Percentiles rank a stretch among this genome's conserved stretches.
phyloP scores from a whole-genome alignment of 345 rosid genomes.

The Barbarea vulgaris region DNA sequence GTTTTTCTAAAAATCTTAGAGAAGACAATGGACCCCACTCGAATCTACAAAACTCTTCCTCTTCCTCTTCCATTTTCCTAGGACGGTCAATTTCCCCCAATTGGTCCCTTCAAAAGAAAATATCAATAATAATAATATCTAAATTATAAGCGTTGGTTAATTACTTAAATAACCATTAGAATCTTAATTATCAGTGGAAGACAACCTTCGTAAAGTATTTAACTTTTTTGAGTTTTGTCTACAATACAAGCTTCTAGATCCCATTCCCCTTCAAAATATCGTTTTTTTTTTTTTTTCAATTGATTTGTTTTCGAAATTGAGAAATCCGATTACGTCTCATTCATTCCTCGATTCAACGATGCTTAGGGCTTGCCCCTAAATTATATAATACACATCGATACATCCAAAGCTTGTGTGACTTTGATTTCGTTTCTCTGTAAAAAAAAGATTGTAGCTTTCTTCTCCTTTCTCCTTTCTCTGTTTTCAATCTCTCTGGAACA shows the following conservation, averaged over 20 bases:
- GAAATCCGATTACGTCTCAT: constrained; percentile 8
- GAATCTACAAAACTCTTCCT: background rate
- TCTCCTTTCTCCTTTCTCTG: background rate
- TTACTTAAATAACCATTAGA: background rate
- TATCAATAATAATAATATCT: background rate
- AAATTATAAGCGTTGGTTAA: constrained; percentile 11
- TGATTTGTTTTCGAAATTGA: constrained; percentile 9
- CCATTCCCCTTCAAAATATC: constrained; percentile 31
- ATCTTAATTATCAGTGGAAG: constrained; percentile 32
- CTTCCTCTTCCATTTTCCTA: constrained; percentile 12
- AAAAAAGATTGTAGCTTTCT: background rate
- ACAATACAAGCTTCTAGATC: constrained; percentile 29
- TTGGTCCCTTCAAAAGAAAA: constrained; percentile 12
- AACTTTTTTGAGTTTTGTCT: constrained; percentile 26
- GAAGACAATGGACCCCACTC: background rate
- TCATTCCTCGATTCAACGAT: constrained; percentile 33
- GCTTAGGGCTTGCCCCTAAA: constrained; percentile 24
- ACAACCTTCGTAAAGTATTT: background rate
- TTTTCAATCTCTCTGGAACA: constrained; percentile 15
- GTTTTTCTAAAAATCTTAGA: background rate
- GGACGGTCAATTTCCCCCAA: constrained; percentile 4
- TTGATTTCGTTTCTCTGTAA: constrained; percentile 1
- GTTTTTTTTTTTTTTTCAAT: background rate
- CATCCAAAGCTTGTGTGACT: constrained; percentile 27
- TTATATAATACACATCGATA: constrained; percentile 29